phyloP scores from a whole-genome alignment of 345 rosid species.

The Arabidopsis arenosa region DNA sequence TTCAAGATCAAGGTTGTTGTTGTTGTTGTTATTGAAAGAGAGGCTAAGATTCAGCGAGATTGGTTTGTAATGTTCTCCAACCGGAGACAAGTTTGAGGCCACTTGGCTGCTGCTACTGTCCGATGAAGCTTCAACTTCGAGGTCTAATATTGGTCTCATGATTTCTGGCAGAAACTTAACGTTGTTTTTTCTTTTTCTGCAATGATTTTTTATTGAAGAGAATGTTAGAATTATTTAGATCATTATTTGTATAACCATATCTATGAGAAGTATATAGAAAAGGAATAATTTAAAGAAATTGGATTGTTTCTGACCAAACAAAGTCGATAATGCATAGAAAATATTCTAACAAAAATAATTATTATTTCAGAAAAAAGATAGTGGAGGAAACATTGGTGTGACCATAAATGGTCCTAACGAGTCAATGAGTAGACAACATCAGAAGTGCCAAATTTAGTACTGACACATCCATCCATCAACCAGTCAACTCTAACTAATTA shows the following conservation, averaged over 20 bases:
- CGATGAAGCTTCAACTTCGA: slow-evolving; percentile 59
- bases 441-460: slow-evolving; percentile 48
- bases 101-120: slow-evolving; percentile 64
- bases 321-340: slow-evolving; percentile 33
- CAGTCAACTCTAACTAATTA: slow-evolving; percentile 35
- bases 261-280: background rate
- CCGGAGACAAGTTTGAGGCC: slow-evolving; percentile 63
- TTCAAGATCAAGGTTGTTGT: slow-evolving; percentile 37
- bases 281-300: slow-evolving; percentile 5
- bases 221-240: slow-evolving; percentile 26
- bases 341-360: slow-evolving; percentile 8
- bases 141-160: slow-evolving; percentile 62
- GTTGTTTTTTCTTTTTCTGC: slow-evolving; percentile 7
- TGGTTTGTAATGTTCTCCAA: slow-evolving; percentile 44
- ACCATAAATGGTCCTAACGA: slow-evolving; percentile 42
- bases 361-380: background rate
- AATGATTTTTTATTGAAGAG: background rate
- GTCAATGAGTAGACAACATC: slow-evolving; percentile 48
- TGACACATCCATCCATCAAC: slow-evolving; percentile 42
- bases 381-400: slow-evolving; percentile 44
- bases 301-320: slow-evolving; percentile 26
- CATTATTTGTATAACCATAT: background rate
- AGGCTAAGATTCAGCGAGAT: slow-evolving; percentile 70
- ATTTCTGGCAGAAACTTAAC: slow-evolving; percentile 8
- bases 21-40: slow-evolving; percentile 45